A percentile compares a stretch with the other conserved stretches of the same genome.
phyloP scores from a whole-genome alignment of 192 early-diverging fungal species.

The Rhizophagus clarus region DNA sequence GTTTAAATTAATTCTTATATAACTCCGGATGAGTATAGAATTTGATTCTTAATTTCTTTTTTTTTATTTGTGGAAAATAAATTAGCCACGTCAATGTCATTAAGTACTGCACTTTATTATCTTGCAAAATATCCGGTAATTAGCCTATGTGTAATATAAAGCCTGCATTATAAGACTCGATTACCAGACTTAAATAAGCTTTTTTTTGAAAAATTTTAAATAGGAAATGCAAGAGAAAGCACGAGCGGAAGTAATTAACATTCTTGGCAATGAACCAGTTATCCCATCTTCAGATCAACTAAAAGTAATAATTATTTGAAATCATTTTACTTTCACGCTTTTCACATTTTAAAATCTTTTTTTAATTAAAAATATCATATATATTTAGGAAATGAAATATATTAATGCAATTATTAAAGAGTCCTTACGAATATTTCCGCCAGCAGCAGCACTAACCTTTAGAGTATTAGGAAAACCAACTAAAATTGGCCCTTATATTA shows the following conservation, averaged over 20 bases:
- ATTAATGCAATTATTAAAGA: conserved; percentile 3
- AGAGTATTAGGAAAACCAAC: not conserved
- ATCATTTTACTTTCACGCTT: not conserved
- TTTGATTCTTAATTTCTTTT: no score
- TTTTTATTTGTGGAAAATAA: not conserved
- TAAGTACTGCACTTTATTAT: not conserved
- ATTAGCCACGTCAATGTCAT: not conserved
- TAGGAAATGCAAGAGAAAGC: conserved; percentile 9
- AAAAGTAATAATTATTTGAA: not conserved
- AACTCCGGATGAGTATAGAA: not conserved
- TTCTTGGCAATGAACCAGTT: not conserved
- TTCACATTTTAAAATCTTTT: not conserved
- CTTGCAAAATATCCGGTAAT: not conserved
- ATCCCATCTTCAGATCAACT: not conserved
- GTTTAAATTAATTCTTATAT: not conserved
- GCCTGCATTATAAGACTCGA: not conserved
- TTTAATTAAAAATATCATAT: not conserved
- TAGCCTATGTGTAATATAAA: no score
- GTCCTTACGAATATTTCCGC: not conserved
- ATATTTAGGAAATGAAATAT: conserved; percentile 5
- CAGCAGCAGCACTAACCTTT: not conserved
- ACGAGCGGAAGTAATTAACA: not conserved
- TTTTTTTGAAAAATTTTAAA: not conserved
- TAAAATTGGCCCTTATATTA: not conserved
- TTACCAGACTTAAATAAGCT: not conserved